Percentiles rank a stretch among this genome's conserved stretches.
These are phyloP conservation scores for Hypoxylon fragiforme DNA, from an alignment of 495 filamentous ascomycete genomes.

Conservation along the genomic window DNA sequence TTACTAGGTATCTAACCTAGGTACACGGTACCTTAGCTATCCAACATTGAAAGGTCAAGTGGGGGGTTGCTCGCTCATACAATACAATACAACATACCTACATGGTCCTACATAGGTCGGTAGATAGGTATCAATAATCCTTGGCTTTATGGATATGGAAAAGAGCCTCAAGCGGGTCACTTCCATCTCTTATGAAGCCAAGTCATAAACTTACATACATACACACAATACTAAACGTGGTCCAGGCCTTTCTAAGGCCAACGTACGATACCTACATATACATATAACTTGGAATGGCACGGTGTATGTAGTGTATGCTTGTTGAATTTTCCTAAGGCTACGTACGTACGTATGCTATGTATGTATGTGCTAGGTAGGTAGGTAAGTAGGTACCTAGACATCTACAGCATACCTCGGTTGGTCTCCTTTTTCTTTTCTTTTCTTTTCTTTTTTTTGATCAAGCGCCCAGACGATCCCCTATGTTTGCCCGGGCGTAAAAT, in stretches of 20 bases:
- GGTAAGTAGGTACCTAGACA: not conserved
- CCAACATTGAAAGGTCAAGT: not conserved
- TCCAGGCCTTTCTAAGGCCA: too few species aligned
- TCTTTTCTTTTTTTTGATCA: not conserved
- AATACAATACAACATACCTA: not conserved
- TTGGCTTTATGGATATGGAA: not conserved
- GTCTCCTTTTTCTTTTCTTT: too few species aligned
- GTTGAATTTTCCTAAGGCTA: slow-evolving; percentile 22
- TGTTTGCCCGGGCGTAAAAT: slow-evolving; percentile 1
- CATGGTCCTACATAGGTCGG: too few species aligned
- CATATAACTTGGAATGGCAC: too few species aligned
- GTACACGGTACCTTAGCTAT: too few species aligned
- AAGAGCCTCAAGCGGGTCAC: slow-evolving; percentile 29
- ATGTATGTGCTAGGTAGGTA: too few species aligned
- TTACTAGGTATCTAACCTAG: too few species aligned
- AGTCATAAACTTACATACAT: slow-evolving; percentile 3
- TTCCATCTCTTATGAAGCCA: slow-evolving; percentile 1
- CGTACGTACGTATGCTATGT: too few species aligned
- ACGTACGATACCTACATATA: too few species aligned
- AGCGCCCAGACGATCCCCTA: slow-evolving; percentile 4
- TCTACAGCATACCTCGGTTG: slow-evolving; percentile 8
- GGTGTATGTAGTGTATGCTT: slow-evolving; percentile 17
- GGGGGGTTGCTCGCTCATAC: not conserved
- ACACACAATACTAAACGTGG: slow-evolving; percentile 3
- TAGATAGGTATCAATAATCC: too few species aligned